Conservation (phyloP, 345 rosid genomes). For the Euphorbia pulcherrima region DNA sequence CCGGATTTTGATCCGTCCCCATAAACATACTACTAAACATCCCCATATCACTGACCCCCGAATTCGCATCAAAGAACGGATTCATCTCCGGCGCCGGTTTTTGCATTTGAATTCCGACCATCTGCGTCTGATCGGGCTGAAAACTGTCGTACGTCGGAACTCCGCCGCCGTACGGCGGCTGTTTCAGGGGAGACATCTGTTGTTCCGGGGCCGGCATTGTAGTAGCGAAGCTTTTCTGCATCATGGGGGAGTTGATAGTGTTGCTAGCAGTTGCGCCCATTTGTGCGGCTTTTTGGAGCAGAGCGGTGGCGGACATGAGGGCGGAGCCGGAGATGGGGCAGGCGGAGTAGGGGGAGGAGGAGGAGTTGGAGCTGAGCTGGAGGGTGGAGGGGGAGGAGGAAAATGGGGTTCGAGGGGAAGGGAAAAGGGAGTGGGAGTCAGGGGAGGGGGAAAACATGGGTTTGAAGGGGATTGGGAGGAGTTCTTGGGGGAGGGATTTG, state of each 20-base stretch:
- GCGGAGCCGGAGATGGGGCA: conserved; percentile 33
- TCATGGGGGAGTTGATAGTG: conserved; percentile 58
- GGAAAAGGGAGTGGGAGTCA: conserved; percentile 45
- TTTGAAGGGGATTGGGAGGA: conserved; percentile 49
- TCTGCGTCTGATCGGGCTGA: conserved; percentile 29
- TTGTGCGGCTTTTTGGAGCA: conserved; percentile 64
- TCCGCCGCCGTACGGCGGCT: conserved; percentile 20
- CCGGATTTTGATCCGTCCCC: conserved; percentile 24
- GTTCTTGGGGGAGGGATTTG: conserved; percentile 49
- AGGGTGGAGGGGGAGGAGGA: conserved; percentile 49
- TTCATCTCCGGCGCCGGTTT: conserved; percentile 33
- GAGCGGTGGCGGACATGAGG: conserved; percentile 68
- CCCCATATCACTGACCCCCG: conserved; percentile 41
- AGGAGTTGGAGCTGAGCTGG: conserved; percentile 49
- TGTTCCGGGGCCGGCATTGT: conserved; percentile 46
- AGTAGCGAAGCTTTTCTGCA: conserved; percentile 55
- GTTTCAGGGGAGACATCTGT: conserved; percentile 32
- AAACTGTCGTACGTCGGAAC: conserved; percentile 33
- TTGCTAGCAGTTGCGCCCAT: conserved; percentile 69
- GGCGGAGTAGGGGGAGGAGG: conserved; percentile 43
- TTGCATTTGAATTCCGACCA: conserved; percentile 31
- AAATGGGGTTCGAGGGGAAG: conserved; percentile 38
- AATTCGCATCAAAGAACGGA: conserved; percentile 32
- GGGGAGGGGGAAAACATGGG: conserved; percentile 41
- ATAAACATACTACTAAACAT: conserved; percentile 42